Evolutionary conservation across 164 flowering plant species (phyloP).

Genomic region (Nymphaea colorata): DNA sequence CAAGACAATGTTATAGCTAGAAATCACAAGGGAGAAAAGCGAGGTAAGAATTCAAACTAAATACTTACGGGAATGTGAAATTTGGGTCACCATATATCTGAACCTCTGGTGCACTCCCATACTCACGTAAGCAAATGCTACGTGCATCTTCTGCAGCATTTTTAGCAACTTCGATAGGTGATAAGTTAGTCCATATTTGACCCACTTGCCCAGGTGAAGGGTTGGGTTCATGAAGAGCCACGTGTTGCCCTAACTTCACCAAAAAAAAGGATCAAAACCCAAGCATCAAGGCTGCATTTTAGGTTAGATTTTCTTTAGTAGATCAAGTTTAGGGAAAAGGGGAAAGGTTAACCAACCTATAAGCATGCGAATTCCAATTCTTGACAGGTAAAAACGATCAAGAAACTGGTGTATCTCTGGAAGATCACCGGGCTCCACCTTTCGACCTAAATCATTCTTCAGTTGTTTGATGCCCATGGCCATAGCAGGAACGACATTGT

Average conservation of each 20-base stretch:
- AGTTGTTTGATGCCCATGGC: slow-evolving; percentile 92
- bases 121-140: slow-evolving; percentile 58
- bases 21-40: not conserved
- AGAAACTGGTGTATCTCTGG: slow-evolving; percentile 83
- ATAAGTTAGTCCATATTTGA: slow-evolving; percentile 78
- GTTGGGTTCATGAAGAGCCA: slow-evolving; percentile 83
- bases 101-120: slow-evolving; percentile 84
- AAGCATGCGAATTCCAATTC: slow-evolving; percentile 97
- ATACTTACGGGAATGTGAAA: slow-evolving; percentile 80
- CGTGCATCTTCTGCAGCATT: slow-evolving; percentile 93
- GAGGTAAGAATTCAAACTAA: not conserved
- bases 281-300: not conserved
- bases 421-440: slow-evolving; percentile 30
- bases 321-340: not conserved
- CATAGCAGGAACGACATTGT: slow-evolving; percentile 93
- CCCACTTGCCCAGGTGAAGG: slow-evolving; percentile 77
- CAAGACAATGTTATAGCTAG: not conserved
- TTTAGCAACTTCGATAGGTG: slow-evolving; percentile 68
- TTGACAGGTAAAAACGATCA: slow-evolving; percentile 94
- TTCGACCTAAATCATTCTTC: slow-evolving; percentile 59
- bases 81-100: slow-evolving; percentile 74
- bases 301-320: not conserved
- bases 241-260: slow-evolving; percentile 79
- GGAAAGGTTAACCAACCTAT: slow-evolving; percentile 36
- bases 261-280: slow-evolving; percentile 1